Evolutionary conservation across 2,329 filamentous ascomycete species (phyloP).

Genomic region (Xylaria multiplex): DNA sequence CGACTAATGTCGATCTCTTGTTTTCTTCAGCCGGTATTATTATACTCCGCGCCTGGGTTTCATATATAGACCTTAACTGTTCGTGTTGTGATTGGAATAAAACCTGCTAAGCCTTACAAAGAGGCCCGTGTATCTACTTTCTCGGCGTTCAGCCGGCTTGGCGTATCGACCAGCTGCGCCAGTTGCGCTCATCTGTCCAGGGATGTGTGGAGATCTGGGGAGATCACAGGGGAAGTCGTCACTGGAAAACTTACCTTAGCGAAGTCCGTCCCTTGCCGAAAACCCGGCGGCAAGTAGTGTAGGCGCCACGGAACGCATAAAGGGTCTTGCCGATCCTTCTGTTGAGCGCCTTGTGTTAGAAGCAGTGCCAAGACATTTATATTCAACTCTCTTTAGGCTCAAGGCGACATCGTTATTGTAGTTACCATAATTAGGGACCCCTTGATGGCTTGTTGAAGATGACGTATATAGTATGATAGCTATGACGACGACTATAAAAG

Average conservation of each 20-base stretch:
- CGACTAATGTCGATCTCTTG: constrained; percentile 24
- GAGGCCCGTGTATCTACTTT: constrained; percentile 17
- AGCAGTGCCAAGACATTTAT: constrained; percentile 32
- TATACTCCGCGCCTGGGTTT: constrained; percentile 22
- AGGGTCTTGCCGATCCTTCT: constrained; percentile 24
- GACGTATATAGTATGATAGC: constrained; percentile 23
- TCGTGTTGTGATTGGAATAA: constrained; percentile 1
- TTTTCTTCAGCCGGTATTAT: constrained; percentile 16
- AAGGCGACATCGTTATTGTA: constrained; percentile 29
- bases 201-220: constrained; percentile 30
- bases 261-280: constrained; percentile 28
- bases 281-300: constrained; percentile 27
- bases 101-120: constrained; percentile 6
- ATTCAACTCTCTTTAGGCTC: constrained; percentile 36
- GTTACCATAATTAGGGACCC: constrained; percentile 13
- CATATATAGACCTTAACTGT: constrained; percentile 22
- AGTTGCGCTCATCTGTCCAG: constrained; percentile 24
- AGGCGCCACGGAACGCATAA: constrained; percentile 33
- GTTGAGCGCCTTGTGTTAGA: constrained; percentile 5
- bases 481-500: constrained; percentile 26
- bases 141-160: constrained; percentile 37
- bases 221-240: constrained; percentile 1
- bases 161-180: constrained; percentile 22
- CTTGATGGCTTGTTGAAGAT: constrained; percentile 18
- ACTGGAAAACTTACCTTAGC: not conserved